Evolutionary conservation across 108 stramenopile genomes (phyloP), one percentile per base, ranked within the genome.

Genomic region (Skeletonema grethae): DNA sequence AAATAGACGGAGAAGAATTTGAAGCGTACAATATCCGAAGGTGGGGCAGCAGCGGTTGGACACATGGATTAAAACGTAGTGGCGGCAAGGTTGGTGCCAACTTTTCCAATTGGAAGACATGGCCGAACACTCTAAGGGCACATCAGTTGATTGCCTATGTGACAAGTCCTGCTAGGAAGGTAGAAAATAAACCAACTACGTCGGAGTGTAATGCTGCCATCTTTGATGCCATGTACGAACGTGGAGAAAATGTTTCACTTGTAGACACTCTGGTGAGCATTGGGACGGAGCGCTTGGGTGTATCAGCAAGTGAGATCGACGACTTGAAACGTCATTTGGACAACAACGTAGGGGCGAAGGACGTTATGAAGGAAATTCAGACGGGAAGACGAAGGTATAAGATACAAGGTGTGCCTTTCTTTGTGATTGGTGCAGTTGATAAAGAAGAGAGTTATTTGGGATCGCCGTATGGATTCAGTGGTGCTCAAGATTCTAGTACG

Each of bases 21-120:
- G 75, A 84, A 12, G 86, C 77, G 45, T 92, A 92, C 77, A 88
- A 88, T 46, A 46, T 70, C 24, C 84, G 89, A 6, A 75, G 91
- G 9, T 92, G 88, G 89, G 91, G 91, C 35, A 73, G 84, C n/a
- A 74, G 73, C 29, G 83, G 81, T 8, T 89, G 88, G 91, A 92
- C 88, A 15, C 61, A 76, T 22, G 61, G 70, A 25, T 38, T 92
- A 45, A 86, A 84, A 63, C 46, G 41, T 3, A 81, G 87, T 63
- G 91, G 91, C 15, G 58, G 75, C 34, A 81, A 76, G 50, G 85
- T 84, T 59, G 91, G 91, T 35, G 91, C 91, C 6, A 69, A 73
- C 57, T 92, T 92, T 70, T 63, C 34, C 34, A 79, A 87, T 43
- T 93, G 89, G 92, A 75, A 86, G 72, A 81, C 76, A 39, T 93